Conservation (phyloP, 768 basidiomycete genomes). For the Boletus rubescentipes region DNA sequence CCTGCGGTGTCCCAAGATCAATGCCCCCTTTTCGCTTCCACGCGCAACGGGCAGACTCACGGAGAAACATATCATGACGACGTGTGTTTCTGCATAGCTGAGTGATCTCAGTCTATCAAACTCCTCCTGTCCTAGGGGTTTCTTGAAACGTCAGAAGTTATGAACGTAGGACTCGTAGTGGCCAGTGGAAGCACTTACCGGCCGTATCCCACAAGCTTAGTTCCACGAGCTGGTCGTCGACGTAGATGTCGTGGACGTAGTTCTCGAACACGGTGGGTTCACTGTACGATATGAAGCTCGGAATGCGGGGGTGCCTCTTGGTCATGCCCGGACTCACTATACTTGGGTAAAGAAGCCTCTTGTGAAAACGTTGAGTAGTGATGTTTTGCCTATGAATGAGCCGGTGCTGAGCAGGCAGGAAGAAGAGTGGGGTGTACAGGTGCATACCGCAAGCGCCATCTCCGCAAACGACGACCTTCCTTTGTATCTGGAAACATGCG, state of each 20-base stretch:
- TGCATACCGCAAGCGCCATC: slow-evolving; percentile 87
- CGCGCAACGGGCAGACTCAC: slow-evolving; percentile 40
- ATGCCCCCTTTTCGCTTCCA: not conserved
- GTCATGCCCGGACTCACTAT: slow-evolving; percentile 57
- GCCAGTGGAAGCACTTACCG: slow-evolving; percentile 46
- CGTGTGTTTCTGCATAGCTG: slow-evolving; percentile 96
- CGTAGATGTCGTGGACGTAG: slow-evolving; percentile 85
- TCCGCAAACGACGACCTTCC: slow-evolving; percentile 87
- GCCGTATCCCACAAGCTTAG: slow-evolving; percentile 98
- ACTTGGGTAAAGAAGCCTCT: slow-evolving; percentile 93
- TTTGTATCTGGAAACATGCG: slow-evolving; percentile 40
- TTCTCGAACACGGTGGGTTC: slow-evolving; percentile 98
- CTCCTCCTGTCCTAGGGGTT: slow-evolving; percentile 80
- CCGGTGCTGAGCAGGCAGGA: slow-evolving; percentile 12
- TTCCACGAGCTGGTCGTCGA: slow-evolving; percentile 87
- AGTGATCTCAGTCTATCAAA: slow-evolving; percentile 91
- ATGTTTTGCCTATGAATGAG: slow-evolving; percentile 64
- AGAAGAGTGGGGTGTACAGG: not conserved
- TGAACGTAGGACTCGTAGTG: slow-evolving; percentile 6
- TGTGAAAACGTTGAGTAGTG: slow-evolving; percentile 84
- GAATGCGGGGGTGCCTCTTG: not conserved
- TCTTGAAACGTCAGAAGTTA: slow-evolving; percentile 35
- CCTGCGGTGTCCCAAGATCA: slow-evolving; percentile 40
- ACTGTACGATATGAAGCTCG: slow-evolving; percentile 36
- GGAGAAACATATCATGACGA: slow-evolving; percentile 95